Conservation (phyloP, 176 grass and related monocot species). For the Puya raimondii region DNA sequence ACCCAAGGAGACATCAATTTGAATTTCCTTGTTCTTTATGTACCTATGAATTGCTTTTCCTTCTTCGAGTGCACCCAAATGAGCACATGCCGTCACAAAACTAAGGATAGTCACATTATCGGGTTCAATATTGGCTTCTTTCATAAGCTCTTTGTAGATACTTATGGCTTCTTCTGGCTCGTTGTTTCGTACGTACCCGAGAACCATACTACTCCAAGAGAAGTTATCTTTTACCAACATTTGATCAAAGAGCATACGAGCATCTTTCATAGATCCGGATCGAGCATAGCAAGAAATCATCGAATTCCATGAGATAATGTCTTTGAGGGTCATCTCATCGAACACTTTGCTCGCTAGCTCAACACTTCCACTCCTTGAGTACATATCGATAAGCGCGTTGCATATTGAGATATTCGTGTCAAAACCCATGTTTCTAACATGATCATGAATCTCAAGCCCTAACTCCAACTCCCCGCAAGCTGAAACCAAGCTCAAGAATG, state of each 20-base stretch:
- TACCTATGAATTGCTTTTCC: slow-evolving; percentile 3
- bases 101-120: slow-evolving; percentile 4
- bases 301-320: slow-evolving; percentile 5
- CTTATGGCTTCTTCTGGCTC: background rate
- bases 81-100: background rate
- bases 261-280: background rate
- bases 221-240: background rate
- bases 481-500: background rate
- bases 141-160: background rate
- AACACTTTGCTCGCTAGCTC: background rate
- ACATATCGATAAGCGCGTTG: slow-evolving; percentile 7
- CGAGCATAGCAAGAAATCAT: slow-evolving; percentile 7
- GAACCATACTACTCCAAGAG: slow-evolving; percentile 8
- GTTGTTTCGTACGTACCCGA: background rate
- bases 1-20: slow-evolving; percentile 2
- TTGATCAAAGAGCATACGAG: background rate
- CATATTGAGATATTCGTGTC: background rate
- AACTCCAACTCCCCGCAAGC: background rate
- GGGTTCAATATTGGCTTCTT: background rate
- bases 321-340: background rate
- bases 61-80: slow-evolving; percentile 8
- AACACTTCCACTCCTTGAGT: slow-evolving; percentile 2
- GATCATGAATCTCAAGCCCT: slow-evolving; percentile 5
- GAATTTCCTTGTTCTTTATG: background rate
- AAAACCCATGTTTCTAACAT: background rate